These are phyloP conservation scores for Lactifluus rugatus DNA, from an alignment of 768 basidiomycete genomes.

Conservation along the genomic window DNA sequence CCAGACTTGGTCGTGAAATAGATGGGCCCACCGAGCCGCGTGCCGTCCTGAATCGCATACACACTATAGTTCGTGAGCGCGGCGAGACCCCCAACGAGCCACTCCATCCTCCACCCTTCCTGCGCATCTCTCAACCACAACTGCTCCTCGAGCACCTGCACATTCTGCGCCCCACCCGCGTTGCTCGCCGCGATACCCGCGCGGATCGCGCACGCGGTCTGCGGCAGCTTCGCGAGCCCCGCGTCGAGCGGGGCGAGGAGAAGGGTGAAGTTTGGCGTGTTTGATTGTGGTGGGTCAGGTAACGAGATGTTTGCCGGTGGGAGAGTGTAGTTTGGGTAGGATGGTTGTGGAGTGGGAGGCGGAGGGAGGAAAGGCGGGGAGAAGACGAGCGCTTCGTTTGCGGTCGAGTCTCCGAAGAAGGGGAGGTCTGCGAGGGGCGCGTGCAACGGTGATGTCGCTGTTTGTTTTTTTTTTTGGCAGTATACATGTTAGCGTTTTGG, in stretches of 20 bases:
- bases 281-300: conserved; percentile 33
- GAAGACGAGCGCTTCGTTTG: conserved; percentile 63
- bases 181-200: conserved; percentile 20
- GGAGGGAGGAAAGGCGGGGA: conserved; percentile 44
- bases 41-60: conserved; percentile 47
- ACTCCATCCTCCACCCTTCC: conserved; percentile 59
- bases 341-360: conserved; percentile 29
- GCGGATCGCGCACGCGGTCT: conserved; percentile 52
- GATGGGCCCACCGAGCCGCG: conserved; percentile 55
- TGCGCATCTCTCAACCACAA: conserved; percentile 46
- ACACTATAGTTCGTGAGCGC: conserved; percentile 72
- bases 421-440: conserved; percentile 35
- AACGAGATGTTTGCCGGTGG: conserved; percentile 44
- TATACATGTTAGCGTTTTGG: too few species aligned
- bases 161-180: conserved; percentile 16
- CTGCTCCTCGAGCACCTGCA: conserved; percentile 32
- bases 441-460: conserved; percentile 33
- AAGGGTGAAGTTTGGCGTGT: conserved; percentile 42
- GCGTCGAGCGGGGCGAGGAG: conserved; percentile 44
- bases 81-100: conserved; percentile 48
- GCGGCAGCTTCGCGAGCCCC: conserved; percentile 34
- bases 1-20: conserved; percentile 67
- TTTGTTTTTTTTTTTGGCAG: too few species aligned
- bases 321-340: conserved; percentile 71
- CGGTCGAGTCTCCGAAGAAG: conserved; percentile 63